A percentile compares a stretch with the other conserved stretches of the same genome.
Evolutionary conservation across 1,284 basidiomycete species (phyloP).

Genomic region (Microbotryomycetes sp.): DNA sequence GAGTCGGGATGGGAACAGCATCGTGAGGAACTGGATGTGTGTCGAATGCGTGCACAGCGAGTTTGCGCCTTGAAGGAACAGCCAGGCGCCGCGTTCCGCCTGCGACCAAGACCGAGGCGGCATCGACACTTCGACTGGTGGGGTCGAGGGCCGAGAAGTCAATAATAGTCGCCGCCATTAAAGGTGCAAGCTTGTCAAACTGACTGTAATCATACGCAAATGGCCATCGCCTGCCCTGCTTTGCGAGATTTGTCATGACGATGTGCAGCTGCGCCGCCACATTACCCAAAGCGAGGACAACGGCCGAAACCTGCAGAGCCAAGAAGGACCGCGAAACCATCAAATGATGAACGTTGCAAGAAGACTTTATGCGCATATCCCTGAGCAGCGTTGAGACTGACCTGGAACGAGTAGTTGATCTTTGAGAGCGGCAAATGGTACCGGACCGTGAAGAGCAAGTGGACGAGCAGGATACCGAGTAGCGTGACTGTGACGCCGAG

Average conservation of each 20-base stretch:
- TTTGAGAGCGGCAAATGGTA: constrained; percentile 93
- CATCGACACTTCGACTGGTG: constrained; percentile 57
- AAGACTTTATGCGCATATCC: too few relatives aligned
- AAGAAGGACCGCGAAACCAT: neutral
- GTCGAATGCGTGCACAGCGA: constrained; percentile 57
- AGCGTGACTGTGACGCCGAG: constrained; percentile 82
- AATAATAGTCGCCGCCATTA: neutral
- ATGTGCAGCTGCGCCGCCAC: constrained; percentile 44
- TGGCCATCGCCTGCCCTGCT: constrained; percentile 71
- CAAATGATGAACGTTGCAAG: neutral
- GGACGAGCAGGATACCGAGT: constrained; percentile 76
- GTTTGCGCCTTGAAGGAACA: constrained; percentile 73
- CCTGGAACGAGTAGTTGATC: constrained; percentile 82
- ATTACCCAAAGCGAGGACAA: constrained; percentile 30
- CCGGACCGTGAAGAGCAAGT: constrained; percentile 88
- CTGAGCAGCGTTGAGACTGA: constrained; percentile 54
- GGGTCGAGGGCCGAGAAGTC: too few relatives aligned
- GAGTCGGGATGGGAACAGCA: constrained; percentile 87
- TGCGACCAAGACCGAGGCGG: constrained; percentile 63
- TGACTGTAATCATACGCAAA: constrained; percentile 79
- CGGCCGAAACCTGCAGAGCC: constrained; percentile 14
- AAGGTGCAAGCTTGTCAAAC: neutral
- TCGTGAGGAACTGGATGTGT: constrained; percentile 94
- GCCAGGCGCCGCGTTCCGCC: constrained; percentile 69
- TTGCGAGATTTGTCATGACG: constrained; percentile 49